Base-by-base conservation (phyloP, 495 filamentous ascomycete species). In the Penicillium coprophilum region DNA sequence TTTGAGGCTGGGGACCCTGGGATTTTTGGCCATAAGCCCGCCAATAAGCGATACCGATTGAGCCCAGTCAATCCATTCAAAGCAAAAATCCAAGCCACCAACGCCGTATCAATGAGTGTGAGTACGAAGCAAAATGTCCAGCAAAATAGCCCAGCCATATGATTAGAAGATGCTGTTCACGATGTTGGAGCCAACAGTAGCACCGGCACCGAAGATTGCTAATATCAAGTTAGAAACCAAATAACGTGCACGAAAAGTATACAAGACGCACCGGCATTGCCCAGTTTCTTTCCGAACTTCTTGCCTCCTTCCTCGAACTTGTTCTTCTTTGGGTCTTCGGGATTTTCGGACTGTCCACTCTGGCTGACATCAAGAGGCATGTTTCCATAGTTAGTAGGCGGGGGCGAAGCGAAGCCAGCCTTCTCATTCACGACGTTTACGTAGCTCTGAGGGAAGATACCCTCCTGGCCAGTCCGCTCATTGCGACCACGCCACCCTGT, bases 361-460 rank as follows among this genome's bases (percentile, higher is more conserved):
- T 82, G 80, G 56, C 74, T 78, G 10, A 82, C 79, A 39, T 77
- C 78, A 40, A 79, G 62, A 36, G 78, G 79, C 74, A 82, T 73
- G 45, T 82, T 82, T 44, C 79, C 78, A 56, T 82, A 82, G 52
- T 58, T 74, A 17, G 75, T 72, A 27, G 75, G 72, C 38, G 72
- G 73, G 1, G 65, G 53, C 13, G 65, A 53, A 13, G 59, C 24
- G 34, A 62, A 50, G 0, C 19, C 32, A 10, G 55, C 63, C 63
- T 82, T 81, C 46, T 78, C 73, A 24, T 78, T 65, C 6, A 79
- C 64, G 21, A 87, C 76, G 45, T 82, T 82, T n/a, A 98, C 93
- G 59, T 96, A 97, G 66, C 78, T 87, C 44, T 85, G 80, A 20
- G 94, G 93, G 80, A 98, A 97, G 62, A 97, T 91, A 52, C 94